A percentile compares a stretch with the other conserved stretches of the same genome.
phyloP scores from a whole-genome alignment of 2,329 filamentous ascomycete genomes.

The Curvularia sp. region DNA sequence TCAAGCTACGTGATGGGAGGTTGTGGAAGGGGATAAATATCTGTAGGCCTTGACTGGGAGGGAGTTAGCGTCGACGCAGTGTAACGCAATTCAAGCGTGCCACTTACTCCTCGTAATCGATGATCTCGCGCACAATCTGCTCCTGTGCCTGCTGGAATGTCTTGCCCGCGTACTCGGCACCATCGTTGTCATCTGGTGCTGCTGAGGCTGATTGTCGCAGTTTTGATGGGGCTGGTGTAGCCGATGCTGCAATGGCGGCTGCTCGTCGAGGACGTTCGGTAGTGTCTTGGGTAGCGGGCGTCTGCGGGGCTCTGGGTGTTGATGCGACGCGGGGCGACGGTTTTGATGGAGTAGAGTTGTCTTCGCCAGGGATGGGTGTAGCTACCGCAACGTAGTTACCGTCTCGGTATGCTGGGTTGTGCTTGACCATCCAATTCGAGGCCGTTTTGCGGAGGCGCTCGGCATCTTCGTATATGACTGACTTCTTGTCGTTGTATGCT shows the following conservation, averaged over 20 bases:
- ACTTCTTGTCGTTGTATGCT: conserved; percentile 77
- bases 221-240: conserved; percentile 47
- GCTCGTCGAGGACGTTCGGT: conserved; percentile 45
- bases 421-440: conserved; percentile 85
- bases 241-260: conserved; percentile 33
- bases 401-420: conserved; percentile 81
- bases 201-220: conserved; percentile 40
- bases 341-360: conserved; percentile 43
- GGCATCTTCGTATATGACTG: conserved; percentile 79
- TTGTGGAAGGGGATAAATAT: conserved; percentile 79
- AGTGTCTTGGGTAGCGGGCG: conserved; percentile 35
- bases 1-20: conserved; percentile 75
- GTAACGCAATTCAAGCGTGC: neutral
- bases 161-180: conserved; percentile 60
- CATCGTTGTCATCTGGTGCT: conserved; percentile 33
- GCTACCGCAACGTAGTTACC: conserved; percentile 72
- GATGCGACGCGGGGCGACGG: conserved; percentile 39
- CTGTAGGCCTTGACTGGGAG: conserved; percentile 63
- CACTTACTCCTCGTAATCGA: conserved; percentile 63
- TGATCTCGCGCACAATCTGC: conserved; percentile 78
- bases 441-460: conserved; percentile 86
- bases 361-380: conserved; percentile 72
- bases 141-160: conserved; percentile 86
- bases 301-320: conserved; percentile 35
- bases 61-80: conserved; percentile 15